Evolutionary conservation across 2,329 filamentous ascomycete genomes (phyloP), one percentile per base, ranked within the genome.

Genomic region (Parafenestella ontariensis): DNA sequence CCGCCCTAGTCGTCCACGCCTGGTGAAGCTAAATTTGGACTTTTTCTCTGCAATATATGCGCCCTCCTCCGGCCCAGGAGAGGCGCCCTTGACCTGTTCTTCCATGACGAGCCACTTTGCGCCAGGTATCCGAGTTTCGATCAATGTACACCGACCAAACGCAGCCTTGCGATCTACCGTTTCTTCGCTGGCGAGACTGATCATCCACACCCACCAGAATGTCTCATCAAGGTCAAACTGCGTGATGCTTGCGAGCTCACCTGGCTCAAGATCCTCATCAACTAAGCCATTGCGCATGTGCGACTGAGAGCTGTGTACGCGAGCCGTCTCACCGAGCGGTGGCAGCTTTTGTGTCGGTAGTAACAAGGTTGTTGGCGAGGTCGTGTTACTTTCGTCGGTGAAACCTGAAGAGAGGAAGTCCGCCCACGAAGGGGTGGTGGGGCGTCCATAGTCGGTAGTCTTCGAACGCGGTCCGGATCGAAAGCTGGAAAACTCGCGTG

Each of bases 131-230:
- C 85, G 82, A 0, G 95, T 98, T 75, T 99, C 95, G 41, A 98
- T 85, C 34, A 99, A 83, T 18, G 95, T 92, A 70, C 95, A 99
- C 59, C 95, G 86, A 33, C 95, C 95, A 73, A 99, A 99, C 0
- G 93, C 92, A 5, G 93, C 89, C 74, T 99, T 99, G 56, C 95
- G 87, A 42, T 89, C 84, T 0, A 87, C 77, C 0, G 93, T 90
- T 78, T 99, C 95, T 69, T 99, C 95, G 0, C 88, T 90, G 1
- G 94, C 92, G 68, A 99, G 80, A 81, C 94, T 98, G 65, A 87
- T 96, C 83, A 99, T 98, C 95, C 95, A 99, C 3, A 98, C 95
- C 94, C 95, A 98, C 95, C 95, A 99, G 76, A 99, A 99, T 1
- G 92, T 89, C 73, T 98, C 94, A 66, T 99, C 95, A 5, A 99